These are phyloP conservation scores for Stephania yunnanensis DNA, from an alignment of 164 flowering plant genomes.

Conservation along the genomic window DNA sequence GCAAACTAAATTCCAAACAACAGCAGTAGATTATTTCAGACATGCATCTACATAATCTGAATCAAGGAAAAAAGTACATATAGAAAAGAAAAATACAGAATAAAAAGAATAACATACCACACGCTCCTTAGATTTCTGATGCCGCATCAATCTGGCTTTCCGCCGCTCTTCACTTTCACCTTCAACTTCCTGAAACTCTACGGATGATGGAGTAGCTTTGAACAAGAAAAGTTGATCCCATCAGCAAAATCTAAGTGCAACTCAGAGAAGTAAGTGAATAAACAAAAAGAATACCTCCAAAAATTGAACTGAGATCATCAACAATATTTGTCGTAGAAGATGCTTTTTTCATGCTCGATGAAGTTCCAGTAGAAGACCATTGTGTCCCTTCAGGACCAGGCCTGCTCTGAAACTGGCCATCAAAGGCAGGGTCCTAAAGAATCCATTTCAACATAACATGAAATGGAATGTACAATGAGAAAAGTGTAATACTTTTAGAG, in stretches of 20 bases:
- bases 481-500: neutral
- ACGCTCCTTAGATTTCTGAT: slow-evolving; percentile 50
- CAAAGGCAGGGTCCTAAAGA: slow-evolving; percentile 63
- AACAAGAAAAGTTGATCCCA: slow-evolving; percentile 13
- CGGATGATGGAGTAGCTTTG: slow-evolving; percentile 32
- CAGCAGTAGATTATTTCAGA: neutral
- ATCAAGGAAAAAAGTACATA: neutral
- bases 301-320: slow-evolving; percentile 79
- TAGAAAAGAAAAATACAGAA: neutral
- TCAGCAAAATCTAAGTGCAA: slow-evolving; percentile 9
- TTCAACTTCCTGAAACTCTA: slow-evolving; percentile 59
- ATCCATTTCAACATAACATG: slow-evolving; percentile 1
- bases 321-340: slow-evolving; percentile 73
- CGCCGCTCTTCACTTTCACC: slow-evolving; percentile 81
- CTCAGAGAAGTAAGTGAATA: neutral
- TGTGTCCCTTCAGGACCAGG: slow-evolving; percentile 49
- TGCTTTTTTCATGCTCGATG: slow-evolving; percentile 66
- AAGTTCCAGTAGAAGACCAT: slow-evolving; percentile 41
- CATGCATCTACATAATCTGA: neutral
- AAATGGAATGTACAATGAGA: neutral
- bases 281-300: slow-evolving; percentile 60
- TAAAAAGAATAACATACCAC: slow-evolving; percentile 35
- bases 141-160: slow-evolving; percentile 53
- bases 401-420: slow-evolving; percentile 51
- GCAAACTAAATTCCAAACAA: neutral